Evolutionary conservation across 352 stramenopile genomes (phyloP), one percentile per base, ranked within the genome.

Genomic region (Pythium oligandrum): DNA sequence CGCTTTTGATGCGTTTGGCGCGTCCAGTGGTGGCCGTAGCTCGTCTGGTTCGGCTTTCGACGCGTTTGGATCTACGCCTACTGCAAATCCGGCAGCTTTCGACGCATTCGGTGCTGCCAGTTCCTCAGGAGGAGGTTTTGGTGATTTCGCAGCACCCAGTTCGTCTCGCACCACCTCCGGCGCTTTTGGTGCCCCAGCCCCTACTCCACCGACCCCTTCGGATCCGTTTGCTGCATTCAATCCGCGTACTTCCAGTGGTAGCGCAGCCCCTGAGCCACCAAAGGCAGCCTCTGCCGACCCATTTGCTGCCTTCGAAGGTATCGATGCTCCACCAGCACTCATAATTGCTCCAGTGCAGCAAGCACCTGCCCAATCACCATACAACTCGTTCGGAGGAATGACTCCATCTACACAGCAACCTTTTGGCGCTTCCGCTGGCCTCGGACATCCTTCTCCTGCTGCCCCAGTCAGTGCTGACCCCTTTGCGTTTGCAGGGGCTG

Each of bases 261-360:
- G 26, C 6, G 62, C 57, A 8, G 44, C 36, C 2, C 40, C 40
- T 11, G 54, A 62, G 45, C 57, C 40, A 50, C 39, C 61, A 10
- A 61, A 65, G 40, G 2, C 42, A 34, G 33, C 17, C 4, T 12
- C 37, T 0, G 4, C 42, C 12, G 63, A 70, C 52, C 58, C 58
- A 26, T 70, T 70, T 31, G 40, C 73, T 31, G 82, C 79, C 39
- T 92, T 92, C 51, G 75, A 88, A 48, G 62, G 44, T 11, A 69
- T 86, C 38, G 72, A 72, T 52, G 42, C 38, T 36, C 40, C 63
- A 1, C 35, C 59, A 9, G 33, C 63, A 39, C 36, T 38, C 33
- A 56, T 37, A 12, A 8, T 48, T 17, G 31, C 51, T 30, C 11
- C 59, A 26, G 17, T 26, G 17, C 17, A 26, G 17, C 17, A 26